phyloP scores from a whole-genome alignment of 495 filamentous ascomycete genomes.

The Penicillium robsamsonii region DNA sequence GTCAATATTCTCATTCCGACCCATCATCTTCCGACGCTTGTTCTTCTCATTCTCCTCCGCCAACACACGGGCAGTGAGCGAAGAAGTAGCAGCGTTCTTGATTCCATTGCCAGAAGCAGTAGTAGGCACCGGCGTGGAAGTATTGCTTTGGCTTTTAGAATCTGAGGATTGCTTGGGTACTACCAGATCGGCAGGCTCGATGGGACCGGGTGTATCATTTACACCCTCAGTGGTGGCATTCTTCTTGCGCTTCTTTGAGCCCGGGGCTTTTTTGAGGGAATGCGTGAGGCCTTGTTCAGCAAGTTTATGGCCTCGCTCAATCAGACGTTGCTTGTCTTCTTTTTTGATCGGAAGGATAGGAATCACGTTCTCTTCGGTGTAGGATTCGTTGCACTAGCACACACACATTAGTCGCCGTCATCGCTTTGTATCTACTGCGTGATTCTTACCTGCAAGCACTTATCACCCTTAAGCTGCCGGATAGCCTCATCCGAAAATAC shows the following conservation, averaged over 20 bases:
- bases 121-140: slow-evolving; percentile 30
- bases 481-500: slow-evolving; percentile 85
- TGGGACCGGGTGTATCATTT: slow-evolving; percentile 7
- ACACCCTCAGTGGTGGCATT: slow-evolving; percentile 32
- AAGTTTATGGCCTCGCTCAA: slow-evolving; percentile 61
- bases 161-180: slow-evolving; percentile 10
- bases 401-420: neutral
- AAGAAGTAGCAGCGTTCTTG: slow-evolving; percentile 82
- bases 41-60: slow-evolving; percentile 80
- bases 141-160: slow-evolving; percentile 26
- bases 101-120: slow-evolving; percentile 53
- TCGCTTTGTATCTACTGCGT: neutral
- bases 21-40: slow-evolving; percentile 70
- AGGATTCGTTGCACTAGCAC: slow-evolving; percentile 65
- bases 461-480: slow-evolving; percentile 67
- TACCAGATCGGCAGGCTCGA: slow-evolving; percentile 2
- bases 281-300: slow-evolving; percentile 74
- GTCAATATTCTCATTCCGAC: slow-evolving; percentile 64
- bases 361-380: slow-evolving; percentile 75
- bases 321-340: slow-evolving; percentile 66
- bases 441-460: slow-evolving; percentile 56
- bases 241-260: slow-evolving; percentile 71
- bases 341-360: slow-evolving; percentile 71
- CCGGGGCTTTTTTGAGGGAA: slow-evolving; percentile 75
- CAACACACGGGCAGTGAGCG: slow-evolving; percentile 78